These are phyloP conservation scores for Crithidia thermophila DNA, from an alignment of 208 protist species.

Conservation along the genomic window DNA sequence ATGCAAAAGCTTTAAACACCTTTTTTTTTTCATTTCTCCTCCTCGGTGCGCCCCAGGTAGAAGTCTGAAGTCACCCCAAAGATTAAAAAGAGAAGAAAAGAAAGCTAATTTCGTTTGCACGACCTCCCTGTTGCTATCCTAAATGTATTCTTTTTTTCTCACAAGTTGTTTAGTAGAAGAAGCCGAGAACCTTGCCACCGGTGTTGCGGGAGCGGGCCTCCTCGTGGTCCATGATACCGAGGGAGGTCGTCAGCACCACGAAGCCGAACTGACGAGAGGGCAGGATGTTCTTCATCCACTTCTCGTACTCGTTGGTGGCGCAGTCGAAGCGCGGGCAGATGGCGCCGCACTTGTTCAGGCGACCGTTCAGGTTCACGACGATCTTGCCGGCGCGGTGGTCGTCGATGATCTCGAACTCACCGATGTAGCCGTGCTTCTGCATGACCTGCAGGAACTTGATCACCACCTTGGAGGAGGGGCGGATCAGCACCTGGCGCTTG, in stretches of 20 bases:
- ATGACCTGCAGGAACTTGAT: constrained; percentile 99
- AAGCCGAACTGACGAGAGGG: constrained; percentile 99
- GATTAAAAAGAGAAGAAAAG: no score
- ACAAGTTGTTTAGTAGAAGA: constrained; percentile 98
- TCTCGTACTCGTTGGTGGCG: constrained; percentile 96
- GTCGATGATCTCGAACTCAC: constrained; percentile 99
- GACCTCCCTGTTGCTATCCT: not conserved
- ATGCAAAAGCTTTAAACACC: not conserved
- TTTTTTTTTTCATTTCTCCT: constrained; percentile 5
- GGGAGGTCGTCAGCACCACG: constrained; percentile 99
- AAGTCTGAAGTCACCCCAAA: no score
- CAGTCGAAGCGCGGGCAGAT: constrained; percentile 99
- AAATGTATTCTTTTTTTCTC: not conserved
- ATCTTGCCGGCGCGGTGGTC: constrained; percentile 99
- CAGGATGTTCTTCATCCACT: constrained; percentile 99
- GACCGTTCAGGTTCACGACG: constrained; percentile 99
- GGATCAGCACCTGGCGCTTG: constrained; percentile 99
- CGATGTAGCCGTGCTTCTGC: constrained; percentile 99
- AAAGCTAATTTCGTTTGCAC: no score
- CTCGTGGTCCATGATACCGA: constrained; percentile 99
- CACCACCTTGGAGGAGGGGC: constrained; percentile 99
- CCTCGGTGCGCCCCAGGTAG: no score
- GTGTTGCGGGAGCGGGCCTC: constrained; percentile 98
- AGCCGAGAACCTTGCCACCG: constrained; percentile 99
- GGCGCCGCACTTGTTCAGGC: constrained; percentile 99